Evolutionary conservation across 805 yeast genomes (phyloP).

Genomic region (Candida piceae): DNA sequence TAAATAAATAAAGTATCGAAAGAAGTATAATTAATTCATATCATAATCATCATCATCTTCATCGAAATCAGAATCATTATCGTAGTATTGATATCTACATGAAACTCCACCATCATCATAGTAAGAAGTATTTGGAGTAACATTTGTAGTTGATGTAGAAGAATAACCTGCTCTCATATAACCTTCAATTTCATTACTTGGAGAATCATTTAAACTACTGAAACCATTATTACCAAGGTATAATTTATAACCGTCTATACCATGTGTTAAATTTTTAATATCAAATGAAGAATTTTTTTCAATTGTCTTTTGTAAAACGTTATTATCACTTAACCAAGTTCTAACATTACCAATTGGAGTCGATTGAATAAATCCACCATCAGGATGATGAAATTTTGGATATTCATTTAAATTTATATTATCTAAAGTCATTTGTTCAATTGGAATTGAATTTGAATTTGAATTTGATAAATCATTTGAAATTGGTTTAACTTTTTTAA

Average conservation of each 20-base stretch:
- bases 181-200: conserved; percentile 30
- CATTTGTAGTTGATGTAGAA: conserved; percentile 3
- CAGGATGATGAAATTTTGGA: conserved; percentile 56
- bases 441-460: conserved; percentile 3
- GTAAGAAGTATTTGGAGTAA: conserved; percentile 9
- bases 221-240: conserved; percentile 23
- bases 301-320: conserved; percentile 41
- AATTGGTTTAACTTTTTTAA: conserved; percentile 28
- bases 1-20: too few relatives aligned
- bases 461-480: conserved; percentile 1
- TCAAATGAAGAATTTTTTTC: conserved; percentile 39
- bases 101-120: conserved; percentile 19
- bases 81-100: conserved; percentile 14
- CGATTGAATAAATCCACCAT: conserved; percentile 56
- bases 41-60: conserved; percentile 16
- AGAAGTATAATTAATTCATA: conserved; percentile 12
- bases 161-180: conserved; percentile 30
- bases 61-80: conserved; percentile 9
- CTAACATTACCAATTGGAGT: conserved; percentile 62
- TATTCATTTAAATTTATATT: conserved; percentile 37
- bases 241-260: conserved; percentile 34
- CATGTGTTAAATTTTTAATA: conserved; percentile 25
- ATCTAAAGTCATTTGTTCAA: conserved; percentile 21
- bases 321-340: conserved; percentile 36
- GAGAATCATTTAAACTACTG: conserved; percentile 14